phyloP scores from a whole-genome alignment of 2,329 filamentous ascomycete genomes.

The Cladosporium sp. region DNA sequence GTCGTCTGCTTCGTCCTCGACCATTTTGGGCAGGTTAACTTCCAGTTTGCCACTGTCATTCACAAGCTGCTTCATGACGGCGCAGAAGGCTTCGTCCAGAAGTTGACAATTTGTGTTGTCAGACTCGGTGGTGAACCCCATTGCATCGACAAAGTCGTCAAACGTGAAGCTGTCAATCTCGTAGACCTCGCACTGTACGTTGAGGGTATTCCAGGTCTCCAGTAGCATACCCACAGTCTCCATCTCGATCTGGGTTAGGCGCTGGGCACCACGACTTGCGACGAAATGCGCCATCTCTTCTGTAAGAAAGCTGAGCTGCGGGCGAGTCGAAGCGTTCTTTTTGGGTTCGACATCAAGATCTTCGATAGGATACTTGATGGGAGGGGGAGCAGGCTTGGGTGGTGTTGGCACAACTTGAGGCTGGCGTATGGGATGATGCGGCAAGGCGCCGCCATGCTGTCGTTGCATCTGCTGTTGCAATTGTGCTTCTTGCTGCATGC shows the following conservation, averaged over 20 bases:
- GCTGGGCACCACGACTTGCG: slow-evolving; percentile 34
- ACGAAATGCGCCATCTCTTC: slow-evolving; percentile 37
- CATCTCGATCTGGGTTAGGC: slow-evolving; percentile 61
- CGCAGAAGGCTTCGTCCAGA: slow-evolving; percentile 85
- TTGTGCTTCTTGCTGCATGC: slow-evolving; percentile 17
- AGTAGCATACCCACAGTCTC: slow-evolving; percentile 79
- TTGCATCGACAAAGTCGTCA: slow-evolving; percentile 87
- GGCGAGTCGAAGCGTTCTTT: slow-evolving; percentile 60
- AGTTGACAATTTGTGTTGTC: slow-evolving; percentile 74
- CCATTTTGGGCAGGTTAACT: slow-evolving; percentile 70
- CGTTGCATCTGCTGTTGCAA: slow-evolving; percentile 16
- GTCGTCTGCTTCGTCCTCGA: slow-evolving; percentile 66
- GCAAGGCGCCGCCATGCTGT: slow-evolving; percentile 36
- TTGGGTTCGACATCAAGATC: slow-evolving; percentile 76
- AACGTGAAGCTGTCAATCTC: slow-evolving; percentile 95
- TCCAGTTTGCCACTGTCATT: slow-evolving; percentile 74
- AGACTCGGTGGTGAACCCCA: slow-evolving; percentile 62
- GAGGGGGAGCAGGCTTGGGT: slow-evolving; percentile 57
- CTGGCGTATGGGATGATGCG: slow-evolving; percentile 36
- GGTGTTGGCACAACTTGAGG: slow-evolving; percentile 3
- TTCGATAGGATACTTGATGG: slow-evolving; percentile 92
- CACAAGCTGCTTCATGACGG: slow-evolving; percentile 81
- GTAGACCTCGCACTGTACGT: slow-evolving; percentile 96
- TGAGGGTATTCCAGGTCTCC: slow-evolving; percentile 94
- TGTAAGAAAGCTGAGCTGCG: slow-evolving; percentile 72